These are phyloP conservation scores for Parathielavia hyrcaniae DNA, from an alignment of 495 filamentous ascomycete genomes.

Conservation along the genomic window DNA sequence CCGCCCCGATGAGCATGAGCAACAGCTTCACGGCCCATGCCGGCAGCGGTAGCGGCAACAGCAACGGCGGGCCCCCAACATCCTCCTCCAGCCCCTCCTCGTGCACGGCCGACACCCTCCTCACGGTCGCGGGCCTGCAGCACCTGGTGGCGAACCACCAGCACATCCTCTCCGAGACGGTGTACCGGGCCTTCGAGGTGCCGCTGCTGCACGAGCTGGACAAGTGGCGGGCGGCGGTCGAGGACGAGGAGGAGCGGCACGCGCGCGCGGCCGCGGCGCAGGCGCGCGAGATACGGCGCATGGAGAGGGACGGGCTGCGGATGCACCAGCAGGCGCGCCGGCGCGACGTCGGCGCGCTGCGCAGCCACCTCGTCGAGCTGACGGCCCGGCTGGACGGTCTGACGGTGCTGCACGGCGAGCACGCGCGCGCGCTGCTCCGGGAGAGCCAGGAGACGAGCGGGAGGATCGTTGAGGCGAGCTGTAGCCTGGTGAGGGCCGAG, in stretches of 20 bases:
- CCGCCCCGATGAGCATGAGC: conserved; percentile 30
- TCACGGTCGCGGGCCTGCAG: conserved; percentile 56
- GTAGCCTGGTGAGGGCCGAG: conserved; percentile 55
- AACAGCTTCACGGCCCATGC: conserved; percentile 36
- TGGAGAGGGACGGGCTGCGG: conserved; percentile 56
- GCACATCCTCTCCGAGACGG: conserved; percentile 56
- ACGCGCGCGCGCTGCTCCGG: conserved; percentile 48
- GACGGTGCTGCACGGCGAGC: conserved; percentile 51
- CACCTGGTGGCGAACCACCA: conserved; percentile 61
- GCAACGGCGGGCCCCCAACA: not conserved
- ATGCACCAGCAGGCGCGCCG: conserved; percentile 50
- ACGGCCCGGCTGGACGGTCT: conserved; percentile 57
- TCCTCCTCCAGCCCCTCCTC: conserved; percentile 1
- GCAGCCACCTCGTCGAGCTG: conserved; percentile 51
- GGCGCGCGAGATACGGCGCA: conserved; percentile 49
- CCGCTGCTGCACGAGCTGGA: conserved; percentile 59
- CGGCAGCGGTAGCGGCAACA: too few species aligned
- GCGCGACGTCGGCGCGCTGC: conserved; percentile 48
- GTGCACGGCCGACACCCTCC: conserved; percentile 54
- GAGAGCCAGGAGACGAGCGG: conserved; percentile 54
- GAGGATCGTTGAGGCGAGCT: conserved; percentile 54
- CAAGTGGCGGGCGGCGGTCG: conserved; percentile 50
- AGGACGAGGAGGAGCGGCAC: conserved; percentile 55
- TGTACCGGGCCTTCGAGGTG: conserved; percentile 60
- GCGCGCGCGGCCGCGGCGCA: conserved; percentile 45